phyloP scores from a whole-genome alignment of 2,329 filamentous ascomycete genomes.

The Didymella arachidicola region DNA sequence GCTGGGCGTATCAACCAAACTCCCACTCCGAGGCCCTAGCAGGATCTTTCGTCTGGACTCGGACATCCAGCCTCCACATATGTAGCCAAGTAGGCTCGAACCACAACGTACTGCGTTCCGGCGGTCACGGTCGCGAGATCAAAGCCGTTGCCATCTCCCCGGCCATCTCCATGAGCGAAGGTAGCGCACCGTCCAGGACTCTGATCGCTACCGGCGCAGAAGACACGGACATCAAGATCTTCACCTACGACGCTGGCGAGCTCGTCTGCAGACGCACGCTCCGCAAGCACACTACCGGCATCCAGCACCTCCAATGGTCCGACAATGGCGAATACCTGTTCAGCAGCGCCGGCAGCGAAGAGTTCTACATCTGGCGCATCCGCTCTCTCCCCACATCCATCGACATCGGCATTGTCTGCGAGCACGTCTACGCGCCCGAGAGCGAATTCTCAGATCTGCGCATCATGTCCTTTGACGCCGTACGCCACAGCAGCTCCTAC shows the following conservation, averaged over 20 bases:
- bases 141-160: slow-evolving; percentile 64
- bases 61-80: slow-evolving; percentile 65
- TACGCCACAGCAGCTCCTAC: slow-evolving; percentile 50
- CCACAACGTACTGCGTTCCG: slow-evolving; percentile 65
- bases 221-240: slow-evolving; percentile 79
- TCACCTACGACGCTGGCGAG: slow-evolving; percentile 55
- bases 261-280: slow-evolving; percentile 67
- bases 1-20: slow-evolving; percentile 66
- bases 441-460: slow-evolving; percentile 71
- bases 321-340: slow-evolving; percentile 73
- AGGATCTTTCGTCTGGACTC: slow-evolving; percentile 76
- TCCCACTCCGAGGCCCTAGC: slow-evolving; percentile 13
- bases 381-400: slow-evolving; percentile 54
- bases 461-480: slow-evolving; percentile 79
- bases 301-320: slow-evolving; percentile 83
- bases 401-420: slow-evolving; percentile 61
- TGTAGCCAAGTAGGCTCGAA: slow-evolving; percentile 49
- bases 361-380: slow-evolving; percentile 84
- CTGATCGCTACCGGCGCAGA: slow-evolving; percentile 74
- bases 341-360: slow-evolving; percentile 86
- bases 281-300: slow-evolving; percentile 80
- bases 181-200: not conserved
- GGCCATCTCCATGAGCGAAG: slow-evolving; percentile 23
- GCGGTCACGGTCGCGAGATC: slow-evolving; percentile 88
- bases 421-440: slow-evolving; percentile 59